Evolutionary conservation across 2,329 filamentous ascomycete genomes (phyloP), one percentile per base, ranked within the genome.

Genomic region (Macrophomina pseudophaseolina): DNA sequence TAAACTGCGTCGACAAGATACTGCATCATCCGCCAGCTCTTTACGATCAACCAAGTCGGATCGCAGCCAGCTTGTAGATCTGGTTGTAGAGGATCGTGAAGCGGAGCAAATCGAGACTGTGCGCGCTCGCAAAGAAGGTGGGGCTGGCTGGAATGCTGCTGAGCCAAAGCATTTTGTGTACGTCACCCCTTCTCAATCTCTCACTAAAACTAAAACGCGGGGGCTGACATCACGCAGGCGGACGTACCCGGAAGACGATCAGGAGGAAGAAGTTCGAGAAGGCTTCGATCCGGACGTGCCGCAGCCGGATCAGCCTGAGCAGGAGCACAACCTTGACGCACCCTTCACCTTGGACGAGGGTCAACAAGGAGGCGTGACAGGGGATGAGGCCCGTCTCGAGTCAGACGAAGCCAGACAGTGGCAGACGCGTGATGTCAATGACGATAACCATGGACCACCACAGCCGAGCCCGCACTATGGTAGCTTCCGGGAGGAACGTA

Each of bases 31-130:
- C 0, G 74, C 81, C 3, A 80, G 78, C 68, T 59, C 56, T 7
- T 23, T 59, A 9, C 28, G 23, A 28, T 59, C 56, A n/a, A 76
- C 74, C 8, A 83, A 85, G 67, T 89, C 87, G 0, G 84, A 85
- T 69, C 81, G 80, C 68, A 88, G 86, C 69, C 88, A 91, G 71
- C 79, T 91, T 5, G 88, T 91, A 11, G 88, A 91, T 73, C 78
- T 91, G 4, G 84, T 90, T 0, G 86, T 91, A 8, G 88, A 90
- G 78, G 87, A 91, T 72, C 83, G 78, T 52, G 76, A 87, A 54
- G 88, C 87, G 5, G 88, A 90, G 73, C 83, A 87, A 65, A 80
- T 85, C 54, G 87, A 90, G 68, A 84, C 86, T 56, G 84, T 86
- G n/a, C 82, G 87, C 62, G 85, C 85, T 12, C 82, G 87, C 64